Percentiles rank a stretch among this genome's conserved stretches.
Conservation (phyloP, 345 rosid genomes). For the Linum trigynum region DNA sequence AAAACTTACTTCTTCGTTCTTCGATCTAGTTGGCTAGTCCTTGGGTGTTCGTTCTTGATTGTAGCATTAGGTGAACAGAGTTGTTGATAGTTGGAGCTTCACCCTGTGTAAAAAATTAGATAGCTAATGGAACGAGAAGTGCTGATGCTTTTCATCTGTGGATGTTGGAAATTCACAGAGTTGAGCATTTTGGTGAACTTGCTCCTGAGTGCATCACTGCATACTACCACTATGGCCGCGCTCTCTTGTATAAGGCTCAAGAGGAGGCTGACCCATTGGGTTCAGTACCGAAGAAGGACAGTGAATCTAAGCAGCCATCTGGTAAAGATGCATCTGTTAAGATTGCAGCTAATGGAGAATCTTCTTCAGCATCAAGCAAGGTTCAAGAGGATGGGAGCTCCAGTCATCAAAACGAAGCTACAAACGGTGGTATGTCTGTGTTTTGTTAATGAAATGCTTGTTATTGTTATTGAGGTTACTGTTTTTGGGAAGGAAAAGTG, state of each 20-base stretch:
- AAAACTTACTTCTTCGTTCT: conserved; percentile 5
- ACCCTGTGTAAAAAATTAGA: background rate
- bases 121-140: too few species aligned
- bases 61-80: background rate
- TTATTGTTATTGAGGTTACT: too few species aligned
- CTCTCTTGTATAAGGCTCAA: conserved; percentile 74
- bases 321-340: conserved; percentile 40
- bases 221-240: conserved; percentile 73
- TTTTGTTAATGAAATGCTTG: too few species aligned
- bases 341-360: conserved; percentile 30
- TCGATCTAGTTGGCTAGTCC: background rate
- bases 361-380: conserved; percentile 41
- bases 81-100: background rate
- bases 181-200: conserved; percentile 64
- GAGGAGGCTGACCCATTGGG: conserved; percentile 90
- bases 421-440: conserved; percentile 31
- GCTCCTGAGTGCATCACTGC: conserved; percentile 56
- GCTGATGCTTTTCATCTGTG: background rate
- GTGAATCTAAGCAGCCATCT: conserved; percentile 28
- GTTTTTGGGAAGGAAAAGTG: too few species aligned
- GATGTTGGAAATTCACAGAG: conserved; percentile 28
- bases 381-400: conserved; percentile 44
- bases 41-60: background rate
- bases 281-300: conserved; percentile 58
- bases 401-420: conserved; percentile 34